These are phyloP conservation scores for Danielia reshetovae DNA, from an alignment of 805 yeast genomes.

Conservation along the genomic window DNA sequence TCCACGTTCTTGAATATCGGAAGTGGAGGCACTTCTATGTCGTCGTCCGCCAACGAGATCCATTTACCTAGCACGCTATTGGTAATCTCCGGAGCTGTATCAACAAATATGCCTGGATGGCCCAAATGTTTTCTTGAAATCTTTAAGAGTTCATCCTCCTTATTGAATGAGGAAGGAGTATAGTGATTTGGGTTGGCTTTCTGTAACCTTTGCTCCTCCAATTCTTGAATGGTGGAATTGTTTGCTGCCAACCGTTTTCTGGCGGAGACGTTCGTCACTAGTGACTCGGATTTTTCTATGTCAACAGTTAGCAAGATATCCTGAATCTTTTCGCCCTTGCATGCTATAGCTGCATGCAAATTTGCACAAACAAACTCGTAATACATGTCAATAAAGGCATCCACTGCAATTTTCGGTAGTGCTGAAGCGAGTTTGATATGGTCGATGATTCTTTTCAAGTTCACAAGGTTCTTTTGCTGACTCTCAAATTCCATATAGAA, in stretches of 20 bases:
- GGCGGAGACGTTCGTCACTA: slow-evolving; percentile 24
- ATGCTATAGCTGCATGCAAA: slow-evolving; percentile 17
- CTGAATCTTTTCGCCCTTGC: slow-evolving; percentile 11
- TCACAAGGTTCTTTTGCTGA: slow-evolving; percentile 37
- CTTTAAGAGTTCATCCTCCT: slow-evolving; percentile 21
- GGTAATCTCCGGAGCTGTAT: slow-evolving; percentile 32
- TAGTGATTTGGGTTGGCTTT: slow-evolving; percentile 1
- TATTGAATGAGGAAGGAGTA: slow-evolving; percentile 3
- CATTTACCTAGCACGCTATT: slow-evolving; percentile 20
- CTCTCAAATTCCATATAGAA: slow-evolving; percentile 53
- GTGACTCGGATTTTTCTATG: slow-evolving; percentile 23
- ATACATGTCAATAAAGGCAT: slow-evolving; percentile 34
- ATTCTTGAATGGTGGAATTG: slow-evolving; percentile 16
- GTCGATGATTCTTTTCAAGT: slow-evolving; percentile 42
- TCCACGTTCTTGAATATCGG: slow-evolving; percentile 67
- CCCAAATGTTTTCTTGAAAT: slow-evolving; percentile 20
- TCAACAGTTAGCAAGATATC: slow-evolving; percentile 14
- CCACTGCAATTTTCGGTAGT: slow-evolving; percentile 47
- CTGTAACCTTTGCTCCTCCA: slow-evolving; percentile 11
- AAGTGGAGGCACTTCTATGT: slow-evolving; percentile 27
- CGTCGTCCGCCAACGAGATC: slow-evolving; percentile 18
- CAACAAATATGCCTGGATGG: slow-evolving; percentile 34
- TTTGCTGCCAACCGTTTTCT: slow-evolving; percentile 19
- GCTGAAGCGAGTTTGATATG: slow-evolving; percentile 42
- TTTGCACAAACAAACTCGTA: slow-evolving; percentile 19